Percentiles rank a stretch among this genome's conserved stretches.
Evolutionary conservation across 441 rosid species (phyloP).

Genomic region (Theobroma grandiflorum): DNA sequence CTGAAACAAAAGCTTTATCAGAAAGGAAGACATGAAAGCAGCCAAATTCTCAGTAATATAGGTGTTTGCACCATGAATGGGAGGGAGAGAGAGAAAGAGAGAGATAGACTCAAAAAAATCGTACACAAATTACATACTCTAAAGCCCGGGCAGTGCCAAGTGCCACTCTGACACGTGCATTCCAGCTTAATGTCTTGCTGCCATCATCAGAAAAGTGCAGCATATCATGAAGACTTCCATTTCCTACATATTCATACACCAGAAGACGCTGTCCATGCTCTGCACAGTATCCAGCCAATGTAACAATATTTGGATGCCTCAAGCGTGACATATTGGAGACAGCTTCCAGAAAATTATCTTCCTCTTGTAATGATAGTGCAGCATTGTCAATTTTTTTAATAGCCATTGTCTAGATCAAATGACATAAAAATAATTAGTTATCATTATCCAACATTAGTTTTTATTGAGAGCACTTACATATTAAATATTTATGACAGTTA

Average conservation of each 20-base stretch:
- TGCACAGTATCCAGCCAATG: slow-evolving; percentile 82
- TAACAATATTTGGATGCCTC: slow-evolving; percentile 90
- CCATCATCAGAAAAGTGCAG: slow-evolving; percentile 81
- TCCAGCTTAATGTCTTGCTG: slow-evolving; percentile 78
- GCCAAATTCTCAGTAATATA: not conserved
- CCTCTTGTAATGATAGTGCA: slow-evolving; percentile 89
- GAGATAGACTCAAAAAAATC: slow-evolving; percentile 18
- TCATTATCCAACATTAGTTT: slow-evolving; percentile 5
- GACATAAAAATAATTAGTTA: slow-evolving; percentile 23
- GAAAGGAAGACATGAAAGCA: slow-evolving; percentile 13
- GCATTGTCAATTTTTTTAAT: slow-evolving; percentile 93
- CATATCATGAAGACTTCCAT: slow-evolving; percentile 82
- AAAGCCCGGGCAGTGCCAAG: slow-evolving; percentile 96
- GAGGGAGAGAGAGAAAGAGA: not conserved
- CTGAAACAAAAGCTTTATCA: slow-evolving; percentile 44
- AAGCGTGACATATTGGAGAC: slow-evolving; percentile 89
- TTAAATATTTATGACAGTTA: not conserved
- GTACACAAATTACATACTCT: slow-evolving; percentile 68
- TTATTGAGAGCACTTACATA: not conserved
- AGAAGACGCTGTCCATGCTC: slow-evolving; percentile 97
- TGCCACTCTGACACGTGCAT: slow-evolving; percentile 96
- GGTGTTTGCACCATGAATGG: not conserved
- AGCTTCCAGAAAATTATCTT: slow-evolving; percentile 90
- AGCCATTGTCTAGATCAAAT: slow-evolving; percentile 67
- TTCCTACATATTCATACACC: slow-evolving; percentile 74